Evolutionary conservation across 345 rosid genomes (phyloP).

Genomic region (Clausena lansium): DNA sequence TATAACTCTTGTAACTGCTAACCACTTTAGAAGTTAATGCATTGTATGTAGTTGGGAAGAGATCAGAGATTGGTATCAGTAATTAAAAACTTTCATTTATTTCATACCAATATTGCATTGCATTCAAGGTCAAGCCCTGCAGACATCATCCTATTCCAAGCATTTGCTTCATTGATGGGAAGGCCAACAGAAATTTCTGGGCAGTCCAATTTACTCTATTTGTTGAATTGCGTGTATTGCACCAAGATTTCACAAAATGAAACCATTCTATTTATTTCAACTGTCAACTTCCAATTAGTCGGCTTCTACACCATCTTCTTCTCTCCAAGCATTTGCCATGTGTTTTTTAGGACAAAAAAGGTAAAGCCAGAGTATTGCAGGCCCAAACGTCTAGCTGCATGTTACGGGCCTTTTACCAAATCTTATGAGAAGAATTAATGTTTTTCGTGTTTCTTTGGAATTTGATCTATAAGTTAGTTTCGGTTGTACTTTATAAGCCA

Average conservation of each 20-base stretch:
- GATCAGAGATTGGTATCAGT: conserved; percentile 18
- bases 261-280: not conserved
- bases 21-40: conserved; percentile 42
- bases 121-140: not conserved
- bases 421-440: no score
- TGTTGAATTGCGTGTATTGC: not conserved
- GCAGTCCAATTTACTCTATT: not conserved
- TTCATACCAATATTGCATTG: conserved; percentile 4
- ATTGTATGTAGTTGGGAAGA: conserved; percentile 20
- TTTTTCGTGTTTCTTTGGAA: no score
- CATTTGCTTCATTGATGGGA: conserved; percentile 5
- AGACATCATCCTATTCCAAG: not conserved
- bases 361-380: no score
- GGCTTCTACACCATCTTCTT: no score
- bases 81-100: conserved; percentile 22
- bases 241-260: not conserved
- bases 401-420: no score
- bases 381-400: no score
- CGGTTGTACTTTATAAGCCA: no score
- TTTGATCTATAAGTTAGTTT: no score
- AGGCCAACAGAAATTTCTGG: not conserved
- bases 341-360: no score
- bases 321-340: no score
- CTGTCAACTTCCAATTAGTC: not conserved
- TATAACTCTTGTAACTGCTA: conserved; percentile 37